Percentiles rank a stretch among this genome's conserved stretches.
Conservation (phyloP, 2,329 filamentous ascomycete species). For the Scolecobasidium constrictum region DNA sequence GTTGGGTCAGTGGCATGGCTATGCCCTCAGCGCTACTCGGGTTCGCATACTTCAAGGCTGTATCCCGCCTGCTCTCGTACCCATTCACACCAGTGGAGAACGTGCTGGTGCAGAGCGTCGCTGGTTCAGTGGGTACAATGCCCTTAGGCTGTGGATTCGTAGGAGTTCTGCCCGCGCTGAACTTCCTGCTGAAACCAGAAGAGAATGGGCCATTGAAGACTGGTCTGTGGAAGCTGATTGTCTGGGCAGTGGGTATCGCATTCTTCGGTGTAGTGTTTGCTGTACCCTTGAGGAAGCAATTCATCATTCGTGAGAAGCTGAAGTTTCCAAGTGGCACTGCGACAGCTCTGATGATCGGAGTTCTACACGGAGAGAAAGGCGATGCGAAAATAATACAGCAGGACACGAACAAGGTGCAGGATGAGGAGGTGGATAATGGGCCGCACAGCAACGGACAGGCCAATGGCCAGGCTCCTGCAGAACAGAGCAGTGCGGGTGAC, state of each 20-base stretch:
- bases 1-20: conserved; percentile 79
- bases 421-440: background rate
- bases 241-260: conserved; percentile 88
- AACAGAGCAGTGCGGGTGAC: conserved; percentile 23
- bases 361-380: conserved; percentile 58
- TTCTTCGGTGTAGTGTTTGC: conserved; percentile 97
- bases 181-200: conserved; percentile 66
- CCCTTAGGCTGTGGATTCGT: conserved; percentile 92
- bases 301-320: conserved; percentile 84
- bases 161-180: conserved; percentile 84
- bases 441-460: background rate
- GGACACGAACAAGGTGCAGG: background rate
- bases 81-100: conserved; percentile 95
- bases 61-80: conserved; percentile 60
- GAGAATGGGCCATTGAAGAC: conserved; percentile 71
- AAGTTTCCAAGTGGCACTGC: conserved; percentile 95
- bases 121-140: conserved; percentile 93
- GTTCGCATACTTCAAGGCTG: conserved; percentile 80
- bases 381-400: conserved; percentile 19
- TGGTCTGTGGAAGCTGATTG: conserved; percentile 62
- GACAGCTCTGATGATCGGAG: conserved; percentile 83
- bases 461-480: conserved; percentile 11
- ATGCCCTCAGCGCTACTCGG: conserved; percentile 94
- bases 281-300: conserved; percentile 78
- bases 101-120: conserved; percentile 90